Base-by-base conservation (phyloP, 257 asterid species). In the Cordia subcordata region DNA sequence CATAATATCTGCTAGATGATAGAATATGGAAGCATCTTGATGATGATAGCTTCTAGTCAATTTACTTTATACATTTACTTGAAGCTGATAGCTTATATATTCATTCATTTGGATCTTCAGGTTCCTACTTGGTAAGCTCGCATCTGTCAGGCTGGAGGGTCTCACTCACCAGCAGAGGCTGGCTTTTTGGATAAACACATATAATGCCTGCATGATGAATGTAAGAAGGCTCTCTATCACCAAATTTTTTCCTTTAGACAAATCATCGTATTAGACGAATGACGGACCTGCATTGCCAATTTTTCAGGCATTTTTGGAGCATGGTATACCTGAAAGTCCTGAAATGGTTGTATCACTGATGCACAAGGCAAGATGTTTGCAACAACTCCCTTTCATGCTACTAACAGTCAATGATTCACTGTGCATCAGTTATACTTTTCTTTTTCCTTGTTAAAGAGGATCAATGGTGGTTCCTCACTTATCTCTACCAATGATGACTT, bases 101-200 rank as follows among this genome's bases (percentile, higher is more conserved):
- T n/a, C 20, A 49, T 4, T 13, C n/a, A n/a, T 33, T 63, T 62
- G 21, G 53, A 35, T 8, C 47, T 39, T 55, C 80, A 87, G 96
- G 88, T 75, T 85, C 63, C 93, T 88, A 20, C 71, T 85, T 50
- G 75, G 73, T 57, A 88, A 85, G 81, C 72, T 88, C 23, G 85
- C 85, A 21, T 67, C 72, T 8, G 74, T 80, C 75, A 77, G 77
- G 66, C 49, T 88, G 32, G 93, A 76, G 47, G 83, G 80, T 44
- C 74, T 83, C 45, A 88, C 65, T 63, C 93, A 85, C 76, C 93
- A 78, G 45, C 95, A 85, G 76, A 88, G 85, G 68, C 86, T 88
- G 20, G 96, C 96, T 1, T 88, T 85, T 82, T 88, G 96, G 95
- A 88, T 88, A 64, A 85, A 88, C 73, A 67, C 75, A 44, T 88